A percentile compares a stretch with the other conserved stretches of the same genome.
phyloP scores from a whole-genome alignment of 1,284 basidiomycete species.

The Peniophora sp. region DNA sequence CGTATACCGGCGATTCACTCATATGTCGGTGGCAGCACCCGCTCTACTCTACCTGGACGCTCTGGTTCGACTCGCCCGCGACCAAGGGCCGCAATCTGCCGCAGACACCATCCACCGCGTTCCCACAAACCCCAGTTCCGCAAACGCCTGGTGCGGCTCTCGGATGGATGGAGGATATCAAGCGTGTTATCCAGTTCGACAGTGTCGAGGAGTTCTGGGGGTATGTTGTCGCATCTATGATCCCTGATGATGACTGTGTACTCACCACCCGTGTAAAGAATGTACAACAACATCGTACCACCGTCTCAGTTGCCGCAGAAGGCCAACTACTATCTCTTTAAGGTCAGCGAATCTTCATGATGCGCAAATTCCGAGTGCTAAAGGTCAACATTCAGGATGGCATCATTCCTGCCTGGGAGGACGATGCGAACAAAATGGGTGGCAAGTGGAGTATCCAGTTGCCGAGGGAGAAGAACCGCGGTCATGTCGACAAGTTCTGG shows the following conservation, averaged over 20 bases:
- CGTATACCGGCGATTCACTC: constrained; percentile 5
- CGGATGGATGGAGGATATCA: constrained; percentile 97
- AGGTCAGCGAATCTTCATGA: constrained; percentile 34
- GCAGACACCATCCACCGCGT: constrained; percentile 74
- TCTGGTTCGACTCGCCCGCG: constrained; percentile 93
- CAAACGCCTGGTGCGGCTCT: constrained; percentile 63
- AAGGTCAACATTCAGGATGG: constrained; percentile 52
- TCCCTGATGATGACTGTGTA: constrained; percentile 9
- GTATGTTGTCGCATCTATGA: constrained; percentile 31
- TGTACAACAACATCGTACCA: constrained; percentile 97
- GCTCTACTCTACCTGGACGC: constrained; percentile 89
- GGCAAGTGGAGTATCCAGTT: constrained; percentile 99
- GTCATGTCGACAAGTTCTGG: constrained; percentile 92
- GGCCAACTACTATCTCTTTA: constrained; percentile 99
- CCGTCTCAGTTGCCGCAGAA: constrained; percentile 92
- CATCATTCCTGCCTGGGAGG: constrained; percentile 96
- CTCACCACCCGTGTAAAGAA: constrained; percentile 32
- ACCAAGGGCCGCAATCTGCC: constrained; percentile 84
- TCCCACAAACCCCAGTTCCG: constrained; percentile 66
- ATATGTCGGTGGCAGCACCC: constrained; percentile 63
- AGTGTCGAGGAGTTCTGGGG: constrained; percentile 99
- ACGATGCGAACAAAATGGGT: constrained; percentile 90
- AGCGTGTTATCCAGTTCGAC: constrained; percentile 88
- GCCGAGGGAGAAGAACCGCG: constrained; percentile 88
- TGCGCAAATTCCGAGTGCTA: neutral